phyloP scores from a whole-genome alignment of 257 asterid species.

The Fraxinus anomala region DNA sequence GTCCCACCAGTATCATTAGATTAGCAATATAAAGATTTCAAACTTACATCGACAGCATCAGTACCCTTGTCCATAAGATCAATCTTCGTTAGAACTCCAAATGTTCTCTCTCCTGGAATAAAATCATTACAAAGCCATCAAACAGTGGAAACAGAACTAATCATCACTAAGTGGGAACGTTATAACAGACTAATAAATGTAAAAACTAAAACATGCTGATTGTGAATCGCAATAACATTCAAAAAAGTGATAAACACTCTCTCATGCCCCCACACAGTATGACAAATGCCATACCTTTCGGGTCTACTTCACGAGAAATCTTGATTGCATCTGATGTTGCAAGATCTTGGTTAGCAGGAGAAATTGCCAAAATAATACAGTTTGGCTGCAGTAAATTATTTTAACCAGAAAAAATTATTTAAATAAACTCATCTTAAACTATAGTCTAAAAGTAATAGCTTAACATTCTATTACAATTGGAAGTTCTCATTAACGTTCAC shows the following conservation, averaged over 20 bases:
- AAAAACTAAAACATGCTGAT: slow-evolving; percentile 15
- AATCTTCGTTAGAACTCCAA: slow-evolving; percentile 83
- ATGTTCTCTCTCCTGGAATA: slow-evolving; percentile 84
- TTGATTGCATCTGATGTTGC: slow-evolving; percentile 93
- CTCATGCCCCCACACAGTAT: neutral
- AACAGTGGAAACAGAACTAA: slow-evolving; percentile 11
- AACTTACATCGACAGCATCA: slow-evolving; percentile 90
- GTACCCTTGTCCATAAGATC: slow-evolving; percentile 99
- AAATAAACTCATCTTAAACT: neutral
- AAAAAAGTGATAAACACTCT: slow-evolving; percentile 1
- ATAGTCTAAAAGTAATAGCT: slow-evolving; percentile 5
- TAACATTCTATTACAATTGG: neutral
- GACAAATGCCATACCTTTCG: slow-evolving; percentile 55
- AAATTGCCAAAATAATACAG: slow-evolving; percentile 83
- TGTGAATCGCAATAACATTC: slow-evolving; percentile 14
- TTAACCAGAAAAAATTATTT: slow-evolving; percentile 16
- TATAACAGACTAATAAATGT: neutral
- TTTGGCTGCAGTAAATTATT: slow-evolving; percentile 63
- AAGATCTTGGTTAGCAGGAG: slow-evolving; percentile 96
- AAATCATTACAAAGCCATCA: neutral
- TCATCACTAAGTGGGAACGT: slow-evolving; percentile 3
- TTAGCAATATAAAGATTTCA: slow-evolving; percentile 19
- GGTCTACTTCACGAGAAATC: slow-evolving; percentile 89
- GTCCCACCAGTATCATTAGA: neutral
- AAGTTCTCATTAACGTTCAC: neutral